Conservation (phyloP, 1,139 yeast species). For the Pichia terricola region DNA sequence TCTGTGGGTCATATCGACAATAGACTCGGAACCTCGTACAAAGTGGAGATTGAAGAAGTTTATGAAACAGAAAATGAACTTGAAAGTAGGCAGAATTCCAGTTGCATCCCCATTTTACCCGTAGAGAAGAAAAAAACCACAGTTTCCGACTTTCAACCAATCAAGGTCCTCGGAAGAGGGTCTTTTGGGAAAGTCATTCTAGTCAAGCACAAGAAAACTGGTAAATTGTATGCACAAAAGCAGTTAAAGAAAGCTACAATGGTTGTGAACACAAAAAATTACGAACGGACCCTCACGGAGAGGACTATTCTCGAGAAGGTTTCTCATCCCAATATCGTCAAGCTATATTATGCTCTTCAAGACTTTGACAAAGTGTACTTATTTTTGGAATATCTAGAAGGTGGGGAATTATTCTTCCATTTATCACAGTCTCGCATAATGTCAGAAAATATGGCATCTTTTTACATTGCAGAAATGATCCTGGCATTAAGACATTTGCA, state of each 20-base stretch:
- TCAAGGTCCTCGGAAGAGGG: conserved; percentile 83
- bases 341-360: conserved; percentile 81
- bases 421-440: conserved; percentile 42
- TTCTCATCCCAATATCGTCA: conserved; percentile 81
- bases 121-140: background rate
- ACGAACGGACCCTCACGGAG: conserved; percentile 65
- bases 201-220: conserved; percentile 65
- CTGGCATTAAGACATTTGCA: conserved; percentile 80
- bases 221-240: conserved; percentile 77
- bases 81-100: conserved; percentile 14
- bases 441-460: conserved; percentile 74
- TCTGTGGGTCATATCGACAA: conserved; percentile 29
- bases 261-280: conserved; percentile 40
- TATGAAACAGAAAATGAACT: conserved; percentile 16
- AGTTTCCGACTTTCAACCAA: conserved; percentile 60
- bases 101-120: background rate
- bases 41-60: conserved; percentile 34
- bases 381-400: conserved; percentile 82
- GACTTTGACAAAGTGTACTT: conserved; percentile 80
- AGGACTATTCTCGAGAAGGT: conserved; percentile 54
- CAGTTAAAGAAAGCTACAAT: conserved; percentile 77
- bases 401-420: conserved; percentile 88
- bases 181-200: conserved; percentile 84
- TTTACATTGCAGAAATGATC: conserved; percentile 79
- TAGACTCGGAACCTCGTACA: conserved; percentile 39